Percentiles rank a stretch among this genome's conserved stretches.
Evolutionary conservation across 148 eudicot genomes (phyloP).

Genomic region (Gaultheria prostrata): DNA sequence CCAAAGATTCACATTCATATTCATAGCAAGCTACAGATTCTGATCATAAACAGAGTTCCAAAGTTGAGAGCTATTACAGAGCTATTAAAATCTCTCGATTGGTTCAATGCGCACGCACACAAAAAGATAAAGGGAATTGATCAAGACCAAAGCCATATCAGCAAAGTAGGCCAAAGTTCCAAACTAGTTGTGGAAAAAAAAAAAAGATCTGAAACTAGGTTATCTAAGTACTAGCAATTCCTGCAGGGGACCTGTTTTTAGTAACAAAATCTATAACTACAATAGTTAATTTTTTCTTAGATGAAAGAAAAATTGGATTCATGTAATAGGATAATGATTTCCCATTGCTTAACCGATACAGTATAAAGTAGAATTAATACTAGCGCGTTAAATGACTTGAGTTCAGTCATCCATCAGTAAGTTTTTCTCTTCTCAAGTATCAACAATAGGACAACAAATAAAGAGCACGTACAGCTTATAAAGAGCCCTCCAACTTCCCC

Average conservation of each 20-base stretch:
- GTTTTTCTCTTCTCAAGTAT: too few species aligned
- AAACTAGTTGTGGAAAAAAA: not conserved
- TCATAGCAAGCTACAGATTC: too few species aligned
- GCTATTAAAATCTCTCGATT: not conserved
- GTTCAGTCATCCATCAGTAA: too few species aligned
- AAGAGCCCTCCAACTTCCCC: slow-evolving; percentile 14
- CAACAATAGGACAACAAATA: too few species aligned
- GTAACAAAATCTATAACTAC: not conserved
- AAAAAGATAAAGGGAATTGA: not conserved
- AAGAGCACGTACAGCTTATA: not conserved
- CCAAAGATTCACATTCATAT: too few species aligned
- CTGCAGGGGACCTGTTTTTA: not conserved
- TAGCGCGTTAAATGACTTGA: too few species aligned
- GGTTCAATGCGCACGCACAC: not conserved
- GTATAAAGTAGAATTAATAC: too few species aligned
- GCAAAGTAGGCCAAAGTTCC: not conserved
- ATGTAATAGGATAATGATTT: not conserved
- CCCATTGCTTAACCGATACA: slow-evolving; percentile 2
- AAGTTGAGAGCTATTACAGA: too few species aligned
- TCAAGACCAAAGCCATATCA: not conserved
- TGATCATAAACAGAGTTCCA: too few species aligned
- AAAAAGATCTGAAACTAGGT: not conserved
- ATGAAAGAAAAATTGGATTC: not conserved
- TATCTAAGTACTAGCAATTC: not conserved
- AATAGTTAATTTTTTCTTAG: not conserved